Base-by-base conservation (phyloP, 202 grass and related monocot genomes). In the Eragrostis tef region DNA sequence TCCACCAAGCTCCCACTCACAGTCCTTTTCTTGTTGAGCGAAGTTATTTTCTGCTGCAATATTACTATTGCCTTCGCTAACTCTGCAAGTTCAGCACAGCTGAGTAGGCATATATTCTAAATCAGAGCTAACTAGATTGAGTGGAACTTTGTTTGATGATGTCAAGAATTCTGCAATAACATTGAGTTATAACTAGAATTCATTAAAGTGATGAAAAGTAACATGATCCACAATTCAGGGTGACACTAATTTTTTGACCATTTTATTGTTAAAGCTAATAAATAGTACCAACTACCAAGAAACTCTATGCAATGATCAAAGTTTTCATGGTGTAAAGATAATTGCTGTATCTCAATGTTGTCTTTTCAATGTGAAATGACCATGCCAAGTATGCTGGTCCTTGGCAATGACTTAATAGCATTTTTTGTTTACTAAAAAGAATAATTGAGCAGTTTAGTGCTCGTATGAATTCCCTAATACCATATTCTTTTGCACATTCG, bases 11-110 rank as follows among this genome's bases (percentile, higher is more conserved):
- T 67, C 64, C 49, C 68, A 27, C 45, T 31, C 50, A 60, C 74
- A 15, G 43, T 62, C 49, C 56, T 81, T 71, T 86, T 87, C 54
- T 68, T 87, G n/a, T 85, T 75, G 74, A 94, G 7, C 29, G 25
- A 71, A 54, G 71, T 31, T 26, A 89, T 48, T 83, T 89, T 91
- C 57, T 86, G 34, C 64, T 89, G 87, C 75, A 89, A 48, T 48
- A 77, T 36, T 4, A 85, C 73, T 68, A 89, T 69, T 25, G 74
- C 73, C 24, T 87, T 89, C 11, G 8, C 70, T 54, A 94, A 51
- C 62, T 85, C 92, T 94, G 70, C 72, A 88, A 62, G 62, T 80
- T 61, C 22, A 75, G 21, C 15, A 52, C 15, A 54, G 50, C 72
- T 82, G 60, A 67, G 43, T 36, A 54, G 7, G 79, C 43, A 83